These are phyloP conservation scores for Aspergillus costaricaensis DNA, from an alignment of 2,329 filamentous ascomycete genomes.

Conservation along the genomic window DNA sequence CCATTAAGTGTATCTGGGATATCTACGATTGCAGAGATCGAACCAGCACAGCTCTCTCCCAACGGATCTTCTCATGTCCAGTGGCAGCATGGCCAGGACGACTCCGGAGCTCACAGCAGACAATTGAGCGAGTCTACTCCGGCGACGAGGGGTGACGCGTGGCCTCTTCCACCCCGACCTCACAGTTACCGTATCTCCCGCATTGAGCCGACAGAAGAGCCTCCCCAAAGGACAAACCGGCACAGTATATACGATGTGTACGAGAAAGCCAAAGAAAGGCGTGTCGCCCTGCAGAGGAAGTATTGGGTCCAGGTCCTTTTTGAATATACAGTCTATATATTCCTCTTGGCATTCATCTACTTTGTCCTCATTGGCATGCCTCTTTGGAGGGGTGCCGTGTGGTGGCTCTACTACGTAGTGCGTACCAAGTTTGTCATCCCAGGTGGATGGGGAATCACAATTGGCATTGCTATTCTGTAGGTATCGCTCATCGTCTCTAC, in stretches of 20 bases:
- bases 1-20: neutral
- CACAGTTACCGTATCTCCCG: conserved; percentile 1
- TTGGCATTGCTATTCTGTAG: conserved; percentile 40
- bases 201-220: neutral
- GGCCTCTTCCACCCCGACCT: conserved; percentile 7
- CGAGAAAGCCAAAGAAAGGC: conserved; percentile 4
- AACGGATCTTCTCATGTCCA: neutral
- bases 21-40: neutral
- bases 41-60: neutral
- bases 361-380: conserved; percentile 50
- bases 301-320: conserved; percentile 41
- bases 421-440: conserved; percentile 42
- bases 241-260: conserved; percentile 8
- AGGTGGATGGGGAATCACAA: conserved; percentile 45
- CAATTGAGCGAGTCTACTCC: neutral
- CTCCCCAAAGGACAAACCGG: neutral
- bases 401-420: conserved; percentile 46
- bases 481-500: conserved; percentile 3
- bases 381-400: conserved; percentile 50
- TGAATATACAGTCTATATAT: conserved; percentile 41
- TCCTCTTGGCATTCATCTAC: conserved; percentile 45
- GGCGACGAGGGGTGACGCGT: neutral
- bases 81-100: neutral
- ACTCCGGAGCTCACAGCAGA: neutral
- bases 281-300: conserved; percentile 26